Evolutionary conservation across 2,329 filamentous ascomycete genomes (phyloP).

Genomic region (Emericellopsis cladophorae): DNA sequence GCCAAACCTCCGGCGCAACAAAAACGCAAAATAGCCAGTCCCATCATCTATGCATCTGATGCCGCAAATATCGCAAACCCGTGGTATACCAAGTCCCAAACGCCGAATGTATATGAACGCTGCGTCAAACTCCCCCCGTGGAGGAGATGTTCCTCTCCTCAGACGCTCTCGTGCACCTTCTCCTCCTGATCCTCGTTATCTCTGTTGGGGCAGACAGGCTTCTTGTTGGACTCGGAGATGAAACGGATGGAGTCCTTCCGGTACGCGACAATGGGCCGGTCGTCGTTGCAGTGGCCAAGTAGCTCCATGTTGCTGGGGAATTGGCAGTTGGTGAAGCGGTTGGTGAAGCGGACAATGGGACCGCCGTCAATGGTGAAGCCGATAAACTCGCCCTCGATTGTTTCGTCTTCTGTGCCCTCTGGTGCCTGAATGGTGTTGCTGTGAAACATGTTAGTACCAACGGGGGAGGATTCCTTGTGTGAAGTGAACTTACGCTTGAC

Average conservation of each 20-base stretch:
- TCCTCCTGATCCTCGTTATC: not conserved
- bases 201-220: not conserved
- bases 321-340: constrained; percentile 12
- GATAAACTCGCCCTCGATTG: constrained; percentile 22
- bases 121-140: not conserved
- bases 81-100: too few species aligned
- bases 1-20: too few species aligned
- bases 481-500: constrained; percentile 24
- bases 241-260: constrained; percentile 19
- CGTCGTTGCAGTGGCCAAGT: constrained; percentile 20
- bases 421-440: constrained; percentile 23
- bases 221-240: constrained; percentile 8
- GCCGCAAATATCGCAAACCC: too few species aligned
- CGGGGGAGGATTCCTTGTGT: not conserved
- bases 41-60: too few species aligned
- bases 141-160: constrained; percentile 9
- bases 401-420: constrained; percentile 18
- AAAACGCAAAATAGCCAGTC: too few species aligned
- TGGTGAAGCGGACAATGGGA: constrained; percentile 30
- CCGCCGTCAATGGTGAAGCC: constrained; percentile 32
- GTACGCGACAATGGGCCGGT: constrained; percentile 25
- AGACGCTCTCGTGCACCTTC: constrained; percentile 9
- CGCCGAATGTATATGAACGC: not conserved
- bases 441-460: not conserved
- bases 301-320: constrained; percentile 19